Conservation (phyloP, 2,329 filamentous ascomycete genomes). For the Fusarium sp. region DNA sequence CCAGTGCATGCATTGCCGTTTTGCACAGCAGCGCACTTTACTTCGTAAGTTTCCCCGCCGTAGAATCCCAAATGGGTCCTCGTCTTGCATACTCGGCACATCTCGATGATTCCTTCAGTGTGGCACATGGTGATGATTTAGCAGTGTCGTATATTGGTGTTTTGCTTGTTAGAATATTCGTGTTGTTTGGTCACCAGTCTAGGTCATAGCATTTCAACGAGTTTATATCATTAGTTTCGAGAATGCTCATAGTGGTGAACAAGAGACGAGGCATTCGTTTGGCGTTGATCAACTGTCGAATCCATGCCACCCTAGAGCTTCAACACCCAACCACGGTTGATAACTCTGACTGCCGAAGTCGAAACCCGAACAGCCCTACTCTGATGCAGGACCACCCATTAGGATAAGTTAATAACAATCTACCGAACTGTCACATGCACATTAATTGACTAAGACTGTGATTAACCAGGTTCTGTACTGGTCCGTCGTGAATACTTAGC, state of each 20-base stretch:
- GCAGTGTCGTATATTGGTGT: neutral
- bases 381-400: conserved; percentile 14
- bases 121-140: neutral
- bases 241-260: neutral
- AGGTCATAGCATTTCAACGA: neutral
- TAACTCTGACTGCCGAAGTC: conserved; percentile 19
- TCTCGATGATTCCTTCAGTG: neutral
- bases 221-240: neutral
- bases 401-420: neutral
- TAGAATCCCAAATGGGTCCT: too few species aligned
- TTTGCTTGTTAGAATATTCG: too few species aligned
- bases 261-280: neutral
- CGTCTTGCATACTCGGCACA: neutral
- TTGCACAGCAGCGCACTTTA: neutral
- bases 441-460: neutral
- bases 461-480: neutral
- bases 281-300: neutral
- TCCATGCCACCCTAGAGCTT: neutral
- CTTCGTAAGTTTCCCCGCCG: neutral
- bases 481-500: neutral
- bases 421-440: conserved; percentile 11
- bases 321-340: neutral
- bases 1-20: neutral
- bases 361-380: conserved; percentile 6
- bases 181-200: neutral